phyloP scores from a whole-genome alignment of 1,284 basidiomycete genomes.

The Microbotryomycetes sp. region DNA sequence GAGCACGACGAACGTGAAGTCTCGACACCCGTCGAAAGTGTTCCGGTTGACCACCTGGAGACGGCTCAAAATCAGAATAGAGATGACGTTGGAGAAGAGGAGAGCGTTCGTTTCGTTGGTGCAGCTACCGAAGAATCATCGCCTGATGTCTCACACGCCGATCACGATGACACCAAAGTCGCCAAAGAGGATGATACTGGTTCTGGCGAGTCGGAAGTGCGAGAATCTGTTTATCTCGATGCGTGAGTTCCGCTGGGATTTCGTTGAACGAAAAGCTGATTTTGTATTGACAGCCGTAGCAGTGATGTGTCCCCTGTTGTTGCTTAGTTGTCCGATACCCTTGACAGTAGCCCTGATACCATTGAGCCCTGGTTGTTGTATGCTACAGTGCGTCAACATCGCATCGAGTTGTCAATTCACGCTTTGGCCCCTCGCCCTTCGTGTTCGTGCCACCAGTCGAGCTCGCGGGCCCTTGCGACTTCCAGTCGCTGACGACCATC shows the following conservation, averaged over 20 bases:
- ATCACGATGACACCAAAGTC: too few species aligned
- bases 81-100: not conserved
- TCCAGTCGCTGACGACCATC: too few species aligned
- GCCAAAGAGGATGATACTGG: not conserved
- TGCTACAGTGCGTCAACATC: too few species aligned
- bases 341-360: too few species aligned
- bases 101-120: not conserved
- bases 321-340: too few species aligned
- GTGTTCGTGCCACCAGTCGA: too few species aligned
- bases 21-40: too few species aligned
- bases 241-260: not conserved
- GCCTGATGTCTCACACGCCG: too few species aligned
- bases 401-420: too few species aligned
- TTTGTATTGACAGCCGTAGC: not conserved
- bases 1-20: constrained; percentile 5
- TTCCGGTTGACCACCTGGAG: not conserved
- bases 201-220: not conserved
- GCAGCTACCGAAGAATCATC: not conserved
- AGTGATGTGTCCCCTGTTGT: not conserved
- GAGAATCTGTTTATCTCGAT: not conserved
- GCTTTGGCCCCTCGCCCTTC: too few species aligned
- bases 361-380: too few species aligned
- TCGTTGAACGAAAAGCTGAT: not conserved
- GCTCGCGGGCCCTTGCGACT: too few species aligned
- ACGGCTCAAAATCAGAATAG: not conserved